Evolutionary conservation across 371 early-diverging fungal genomes (phyloP).

Genomic region (Mortierella sp.): DNA sequence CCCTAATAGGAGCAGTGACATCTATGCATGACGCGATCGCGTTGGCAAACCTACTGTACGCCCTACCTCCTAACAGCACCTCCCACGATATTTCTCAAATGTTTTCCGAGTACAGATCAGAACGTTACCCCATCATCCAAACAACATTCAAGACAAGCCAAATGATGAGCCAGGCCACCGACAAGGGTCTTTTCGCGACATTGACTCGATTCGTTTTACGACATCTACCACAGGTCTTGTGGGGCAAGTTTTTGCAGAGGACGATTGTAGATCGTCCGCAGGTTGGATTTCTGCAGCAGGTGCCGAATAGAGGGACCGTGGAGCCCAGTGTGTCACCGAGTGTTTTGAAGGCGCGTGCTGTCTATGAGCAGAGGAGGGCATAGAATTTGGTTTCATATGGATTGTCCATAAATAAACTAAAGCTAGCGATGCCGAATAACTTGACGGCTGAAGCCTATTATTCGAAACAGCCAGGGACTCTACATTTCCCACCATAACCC

Average conservation of each 20-base stretch:
- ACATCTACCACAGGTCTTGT: not conserved
- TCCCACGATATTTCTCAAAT: not conserved
- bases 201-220: not conserved
- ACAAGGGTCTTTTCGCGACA: not conserved
- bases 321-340: not conserved
- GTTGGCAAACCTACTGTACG: conserved; percentile 19
- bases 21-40: conserved; percentile 20
- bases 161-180: conserved; percentile 11
- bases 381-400: not conserved
- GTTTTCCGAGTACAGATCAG: conserved; percentile 11
- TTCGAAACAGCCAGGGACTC: too few species aligned
- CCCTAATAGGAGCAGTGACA: conserved; percentile 3
- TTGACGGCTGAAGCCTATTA: too few species aligned
- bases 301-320: not conserved
- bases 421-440: too few species aligned
- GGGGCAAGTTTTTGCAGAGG: not conserved
- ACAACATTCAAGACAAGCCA: conserved; percentile 13
- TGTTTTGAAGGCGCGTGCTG: not conserved
- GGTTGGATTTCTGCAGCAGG: not conserved
- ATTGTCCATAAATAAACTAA: too few species aligned
- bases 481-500: too few species aligned
- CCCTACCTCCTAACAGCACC: not conserved
- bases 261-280: not conserved
- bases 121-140: not conserved
- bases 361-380: not conserved